phyloP scores from a whole-genome alignment of 1,284 basidiomycete species.

The Taiwanofungus camphoratus region DNA sequence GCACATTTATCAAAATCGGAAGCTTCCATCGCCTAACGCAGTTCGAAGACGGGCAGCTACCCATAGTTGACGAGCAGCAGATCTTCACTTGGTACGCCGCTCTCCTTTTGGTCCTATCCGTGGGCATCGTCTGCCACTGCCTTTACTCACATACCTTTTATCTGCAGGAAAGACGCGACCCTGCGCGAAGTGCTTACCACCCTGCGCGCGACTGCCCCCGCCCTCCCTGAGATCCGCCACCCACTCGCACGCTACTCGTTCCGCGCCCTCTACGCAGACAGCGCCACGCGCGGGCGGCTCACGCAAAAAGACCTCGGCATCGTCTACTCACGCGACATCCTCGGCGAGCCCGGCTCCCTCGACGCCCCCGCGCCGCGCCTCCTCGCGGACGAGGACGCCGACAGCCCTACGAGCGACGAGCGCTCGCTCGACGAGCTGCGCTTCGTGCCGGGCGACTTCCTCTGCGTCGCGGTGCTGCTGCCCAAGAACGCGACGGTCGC shows the following conservation, averaged over 20 bases:
- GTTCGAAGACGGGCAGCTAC: constrained; percentile 70
- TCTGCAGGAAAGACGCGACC: constrained; percentile 70
- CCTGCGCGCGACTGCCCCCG: constrained; percentile 60
- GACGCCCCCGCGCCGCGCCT: constrained; percentile 51
- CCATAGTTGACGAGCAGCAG: constrained; percentile 72
- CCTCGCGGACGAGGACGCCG: constrained; percentile 44
- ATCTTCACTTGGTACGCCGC: constrained; percentile 58
- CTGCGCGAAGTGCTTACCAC: constrained; percentile 70
- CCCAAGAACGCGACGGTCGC: constrained; percentile 57
- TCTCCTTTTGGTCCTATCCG: too few species aligned
- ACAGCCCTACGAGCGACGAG: constrained; percentile 38
- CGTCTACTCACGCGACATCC: constrained; percentile 74
- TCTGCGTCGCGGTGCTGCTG: constrained; percentile 62
- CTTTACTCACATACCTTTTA: neutral
- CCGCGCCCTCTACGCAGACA: constrained; percentile 70
- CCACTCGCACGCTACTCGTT: constrained; percentile 74
- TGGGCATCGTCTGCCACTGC: constrained; percentile 4
- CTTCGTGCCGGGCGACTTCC: constrained; percentile 73
- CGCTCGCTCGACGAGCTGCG: constrained; percentile 69
- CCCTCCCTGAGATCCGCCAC: constrained; percentile 63
- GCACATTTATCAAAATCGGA: constrained; percentile 77
- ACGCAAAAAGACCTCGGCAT: constrained; percentile 70
- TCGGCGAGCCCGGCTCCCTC: constrained; percentile 66
- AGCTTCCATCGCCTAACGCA: constrained; percentile 62
- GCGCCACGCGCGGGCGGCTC: constrained; percentile 60